These are phyloP conservation scores for Yamadazyma dendronema DNA, from an alignment of 1,139 yeast species.

Conservation along the genomic window DNA sequence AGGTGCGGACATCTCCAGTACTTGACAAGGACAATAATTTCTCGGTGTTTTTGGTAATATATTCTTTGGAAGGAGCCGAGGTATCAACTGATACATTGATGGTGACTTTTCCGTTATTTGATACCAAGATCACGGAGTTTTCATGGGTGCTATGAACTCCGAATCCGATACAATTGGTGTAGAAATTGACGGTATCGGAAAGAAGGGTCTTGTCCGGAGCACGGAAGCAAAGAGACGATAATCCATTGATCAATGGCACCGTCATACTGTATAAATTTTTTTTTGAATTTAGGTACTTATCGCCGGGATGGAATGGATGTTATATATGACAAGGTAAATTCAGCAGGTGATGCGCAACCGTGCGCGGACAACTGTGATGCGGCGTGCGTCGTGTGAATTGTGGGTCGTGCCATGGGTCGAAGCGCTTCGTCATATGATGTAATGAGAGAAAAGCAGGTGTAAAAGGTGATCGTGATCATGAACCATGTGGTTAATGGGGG, in stretches of 20 bases:
- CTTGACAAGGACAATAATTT: conserved; percentile 25
- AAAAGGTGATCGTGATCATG: no score
- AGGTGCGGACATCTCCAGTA: conserved; percentile 50
- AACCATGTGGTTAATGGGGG: no score
- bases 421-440: conserved; percentile 1
- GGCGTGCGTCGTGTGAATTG: conserved; percentile 2
- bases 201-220: conserved; percentile 40
- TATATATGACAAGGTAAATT: conserved; percentile 3
- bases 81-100: conserved; percentile 26
- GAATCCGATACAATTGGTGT: conserved; percentile 45
- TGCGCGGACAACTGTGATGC: conserved; percentile 6
- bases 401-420: conserved; percentile 1
- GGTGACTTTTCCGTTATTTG: conserved; percentile 29
- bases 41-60: conserved; percentile 23
- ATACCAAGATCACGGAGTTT: conserved; percentile 28
- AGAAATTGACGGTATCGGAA: conserved; percentile 43
- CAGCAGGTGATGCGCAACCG: conserved; percentile 1
- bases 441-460: background rate
- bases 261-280: conserved; percentile 16
- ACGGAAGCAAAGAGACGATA: conserved; percentile 43
- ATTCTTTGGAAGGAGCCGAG: conserved; percentile 26
- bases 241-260: conserved; percentile 50
- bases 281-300: background rate
- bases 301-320: background rate
- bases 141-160: conserved; percentile 24